Evolutionary conservation across 495 filamentous ascomycete genomes (phyloP).

Genomic region (Hypomontagnella submonticulosa): DNA sequence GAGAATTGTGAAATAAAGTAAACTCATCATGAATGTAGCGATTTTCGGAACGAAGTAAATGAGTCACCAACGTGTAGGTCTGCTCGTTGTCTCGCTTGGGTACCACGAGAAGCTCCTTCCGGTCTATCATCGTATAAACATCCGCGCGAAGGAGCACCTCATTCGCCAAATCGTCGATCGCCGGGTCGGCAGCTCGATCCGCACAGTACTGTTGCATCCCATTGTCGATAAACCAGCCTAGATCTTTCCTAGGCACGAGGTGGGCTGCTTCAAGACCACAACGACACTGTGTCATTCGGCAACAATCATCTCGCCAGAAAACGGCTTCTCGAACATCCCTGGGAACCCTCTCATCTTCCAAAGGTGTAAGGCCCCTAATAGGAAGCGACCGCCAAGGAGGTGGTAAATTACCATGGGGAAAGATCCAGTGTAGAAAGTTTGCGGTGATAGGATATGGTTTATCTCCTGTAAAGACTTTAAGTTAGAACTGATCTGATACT

Average conservation of each 20-base stretch:
- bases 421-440: slow-evolving; percentile 16
- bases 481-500: too few relatives aligned
- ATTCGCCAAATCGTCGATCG: neutral
- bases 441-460: slow-evolving; percentile 16
- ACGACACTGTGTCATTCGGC: neutral
- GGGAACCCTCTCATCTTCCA: neutral
- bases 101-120: slow-evolving; percentile 1
- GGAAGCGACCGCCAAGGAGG: neutral
- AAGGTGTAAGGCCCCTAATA: neutral
- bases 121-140: slow-evolving; percentile 2
- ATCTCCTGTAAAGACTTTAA: too few relatives aligned
- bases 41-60: neutral
- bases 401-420: slow-evolving; percentile 17
- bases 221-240: slow-evolving; percentile 5
- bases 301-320: too few relatives aligned
- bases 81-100: neutral
- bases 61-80: neutral
- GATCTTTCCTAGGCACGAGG: neutral
- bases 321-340: neutral
- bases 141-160: slow-evolving; percentile 4
- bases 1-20: neutral
- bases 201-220: neutral
- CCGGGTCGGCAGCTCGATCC: too few relatives aligned
- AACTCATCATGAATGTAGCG: neutral
- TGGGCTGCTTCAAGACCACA: neutral